Evolutionary conservation across 208 protist species (phyloP), one percentile per base, ranked within the genome.

Genomic region (Wallacemonas sp.): DNA sequence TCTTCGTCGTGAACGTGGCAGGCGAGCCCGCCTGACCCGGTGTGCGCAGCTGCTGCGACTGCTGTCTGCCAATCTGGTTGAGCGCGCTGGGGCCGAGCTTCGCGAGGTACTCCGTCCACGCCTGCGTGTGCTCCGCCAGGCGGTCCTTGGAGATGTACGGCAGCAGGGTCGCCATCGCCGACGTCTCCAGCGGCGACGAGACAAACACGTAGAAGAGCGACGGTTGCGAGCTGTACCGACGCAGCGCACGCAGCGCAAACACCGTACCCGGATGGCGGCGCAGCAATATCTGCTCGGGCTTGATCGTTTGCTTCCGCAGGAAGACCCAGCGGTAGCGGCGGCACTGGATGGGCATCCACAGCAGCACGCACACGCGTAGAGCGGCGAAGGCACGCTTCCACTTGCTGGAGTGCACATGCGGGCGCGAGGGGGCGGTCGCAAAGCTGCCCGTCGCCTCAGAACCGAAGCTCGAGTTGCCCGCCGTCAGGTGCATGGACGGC

Each of bases 121-220:
- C 57, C 61, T 71, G 61, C 1, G 66, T 38, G 26, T 62, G 41
- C 54, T 74, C 64, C 28, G 41, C 23, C 36, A 89, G 65, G 29
- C 62, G 66, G 41, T 76, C 65, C 32, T 61, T 62, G 1, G 76
- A 77, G 50, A 86, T 82, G 67, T 79, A 86, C 50, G 46, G 46
- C 36, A 79, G 61, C 22, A 89, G 67, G 23, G 65, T 67, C 48
- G 76, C 77, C 5, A 89, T 55, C 31, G 81, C 74, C 2, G 79
- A 70, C 36, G 82, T 81, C 74, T 92, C 84, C 54, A 87, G 68
- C 31, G 84, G 81, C 31, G 89, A 91, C 52, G 72, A 80, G 3
- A 82, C 81, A 11, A 91, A 79, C 16, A 81, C 59, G 46, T 83
- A 76, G 64, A 86, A 91, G 28, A 83, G 57, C 25, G 57, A 70